Conservation (phyloP, 2,329 filamentous ascomycete genomes). For the Stagonosporopsis vannaccii region DNA sequence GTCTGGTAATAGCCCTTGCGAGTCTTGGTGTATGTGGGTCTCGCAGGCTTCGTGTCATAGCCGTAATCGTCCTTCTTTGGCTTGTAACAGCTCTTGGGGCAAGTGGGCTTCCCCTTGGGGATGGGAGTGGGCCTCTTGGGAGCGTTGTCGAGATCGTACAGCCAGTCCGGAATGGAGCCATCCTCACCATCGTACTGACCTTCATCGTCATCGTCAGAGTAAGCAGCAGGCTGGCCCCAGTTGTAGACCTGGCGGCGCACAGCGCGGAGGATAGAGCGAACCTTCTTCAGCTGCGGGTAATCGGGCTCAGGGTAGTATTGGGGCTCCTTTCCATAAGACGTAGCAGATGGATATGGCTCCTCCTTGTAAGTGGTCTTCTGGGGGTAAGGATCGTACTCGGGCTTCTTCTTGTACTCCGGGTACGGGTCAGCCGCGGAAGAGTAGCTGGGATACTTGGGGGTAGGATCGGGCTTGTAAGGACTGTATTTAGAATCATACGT, state of each 20-base stretch:
- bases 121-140: constrained; percentile 9
- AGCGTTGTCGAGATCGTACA: constrained; percentile 7
- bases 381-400: constrained; percentile 7
- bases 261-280: constrained; percentile 11
- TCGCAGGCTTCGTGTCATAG: constrained; percentile 4
- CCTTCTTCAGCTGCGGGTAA: constrained; percentile 16
- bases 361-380: not conserved
- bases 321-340: not conserved
- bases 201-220: constrained; percentile 17
- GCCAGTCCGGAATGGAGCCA: constrained; percentile 24
- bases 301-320: constrained; percentile 12
- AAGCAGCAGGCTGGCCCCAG: not conserved
- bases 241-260: constrained; percentile 10
- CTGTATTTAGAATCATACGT: constrained; percentile 6
- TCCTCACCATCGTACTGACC: constrained; percentile 13
- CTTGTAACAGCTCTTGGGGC: constrained; percentile 20
- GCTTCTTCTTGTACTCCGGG: constrained; percentile 3
- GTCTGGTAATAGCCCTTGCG: constrained; percentile 1
- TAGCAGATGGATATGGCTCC: not conserved
- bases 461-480: constrained; percentile 9
- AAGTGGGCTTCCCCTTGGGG: constrained; percentile 8
- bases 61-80: not conserved
- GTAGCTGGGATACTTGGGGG: constrained; percentile 3
- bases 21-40: constrained; percentile 9
- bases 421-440: constrained; percentile 1